Evolutionary conservation across 208 protist genomes (phyloP), one percentile per base, ranked within the genome.

Genomic region (Porcisia deanei): DNA sequence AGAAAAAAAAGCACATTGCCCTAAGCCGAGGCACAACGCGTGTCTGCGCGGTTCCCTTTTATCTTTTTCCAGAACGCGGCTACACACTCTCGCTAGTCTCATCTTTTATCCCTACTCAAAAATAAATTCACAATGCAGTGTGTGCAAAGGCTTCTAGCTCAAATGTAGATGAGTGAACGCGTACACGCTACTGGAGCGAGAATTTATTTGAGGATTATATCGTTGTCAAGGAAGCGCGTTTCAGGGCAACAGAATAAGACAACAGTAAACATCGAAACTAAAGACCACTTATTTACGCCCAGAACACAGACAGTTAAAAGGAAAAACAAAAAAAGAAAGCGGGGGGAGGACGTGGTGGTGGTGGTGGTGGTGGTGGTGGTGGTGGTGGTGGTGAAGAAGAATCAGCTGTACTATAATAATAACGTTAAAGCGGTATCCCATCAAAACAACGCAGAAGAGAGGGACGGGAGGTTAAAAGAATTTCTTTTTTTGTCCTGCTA

Each of bases 181-280:
- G 25, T 22, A 2, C 63, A 43, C 39, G 25, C 1, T 52, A 7
- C 1, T 52, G 22, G 16, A 52, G 63, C 22, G 63, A 67, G 22
- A 30, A 49, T 37, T 30, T 67, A 47, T 67, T 67, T 5, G 25
- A 34, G 6, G 37, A 49, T 63, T 63, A n/a, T 43, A 43, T 14
- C 14, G 25, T 25, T 63, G n/a, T 67, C 30, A 37, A 65, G 37
- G 18, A 43, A 34, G 37, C 47, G 20, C 34, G 22, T 37, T 14
- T 18, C 39, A 67, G 47, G 63, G 47, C 63, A 67, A 67, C 63
- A 67, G 16, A 20, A 43, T 14, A n/a, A 67, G 22, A 67, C 30
- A 52, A 16, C 37, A n/a, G 22, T 20, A 67, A 67, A 49, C 39
- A 25, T 45, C 30, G 41, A 25, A 45, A 67, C 47, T 14, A 52